Conservation (phyloP, 768 basidiomycete species). For the Lentinula edodes region DNA sequence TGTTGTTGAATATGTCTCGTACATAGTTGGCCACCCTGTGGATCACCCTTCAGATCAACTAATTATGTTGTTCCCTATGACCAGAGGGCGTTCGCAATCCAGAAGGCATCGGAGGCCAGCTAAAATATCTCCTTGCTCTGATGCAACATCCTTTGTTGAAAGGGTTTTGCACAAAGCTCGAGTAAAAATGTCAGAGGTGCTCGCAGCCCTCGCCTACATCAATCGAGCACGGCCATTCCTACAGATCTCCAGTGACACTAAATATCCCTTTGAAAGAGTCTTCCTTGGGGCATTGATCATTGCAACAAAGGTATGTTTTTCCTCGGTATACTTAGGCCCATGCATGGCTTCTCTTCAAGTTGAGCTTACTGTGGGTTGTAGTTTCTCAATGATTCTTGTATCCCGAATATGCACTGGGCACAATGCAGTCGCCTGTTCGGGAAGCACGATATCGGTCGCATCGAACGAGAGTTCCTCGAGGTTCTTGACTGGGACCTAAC, state of each 20-base stretch:
- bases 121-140: slow-evolving; percentile 35
- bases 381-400: slow-evolving; percentile 84
- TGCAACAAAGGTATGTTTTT: slow-evolving; percentile 66
- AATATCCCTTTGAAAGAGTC: slow-evolving; percentile 84
- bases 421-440: slow-evolving; percentile 77
- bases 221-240: slow-evolving; percentile 71
- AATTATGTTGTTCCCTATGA: slow-evolving; percentile 35
- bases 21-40: slow-evolving; percentile 49
- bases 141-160: slow-evolving; percentile 45
- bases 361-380: slow-evolving; percentile 18
- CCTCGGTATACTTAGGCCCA: background rate
- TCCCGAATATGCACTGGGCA: slow-evolving; percentile 89
- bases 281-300: slow-evolving; percentile 85
- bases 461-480: slow-evolving; percentile 78
- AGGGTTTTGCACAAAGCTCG: slow-evolving; percentile 70
- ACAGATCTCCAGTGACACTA: slow-evolving; percentile 63
- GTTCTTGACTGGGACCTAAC: slow-evolving; percentile 73
- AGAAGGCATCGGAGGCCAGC: slow-evolving; percentile 46
- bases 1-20: slow-evolving; percentile 59
- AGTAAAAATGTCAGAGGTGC: slow-evolving; percentile 61
- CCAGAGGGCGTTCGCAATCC: slow-evolving; percentile 39
- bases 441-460: slow-evolving; percentile 73
- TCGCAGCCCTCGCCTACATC: slow-evolving; percentile 73
- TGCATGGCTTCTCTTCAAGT: too few relatives aligned
- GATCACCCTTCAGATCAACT: slow-evolving; percentile 49